phyloP scores from a whole-genome alignment of 306 rosid genomes.

The Sindora glabra region DNA sequence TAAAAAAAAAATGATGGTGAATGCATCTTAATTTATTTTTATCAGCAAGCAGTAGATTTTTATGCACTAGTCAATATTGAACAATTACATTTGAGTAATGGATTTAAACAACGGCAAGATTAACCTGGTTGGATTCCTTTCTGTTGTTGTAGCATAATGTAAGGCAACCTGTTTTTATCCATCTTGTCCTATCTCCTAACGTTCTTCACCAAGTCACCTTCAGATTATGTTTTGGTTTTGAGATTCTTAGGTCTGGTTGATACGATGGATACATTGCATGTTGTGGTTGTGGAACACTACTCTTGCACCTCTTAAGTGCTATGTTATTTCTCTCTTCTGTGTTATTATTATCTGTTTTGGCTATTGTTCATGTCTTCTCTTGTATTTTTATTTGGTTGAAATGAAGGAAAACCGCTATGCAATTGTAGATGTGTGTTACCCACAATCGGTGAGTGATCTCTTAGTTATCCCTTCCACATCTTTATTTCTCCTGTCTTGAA shows the following conservation, averaged over 20 bases:
- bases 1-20: too few species aligned
- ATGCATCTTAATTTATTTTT: too few species aligned
- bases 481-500: background rate
- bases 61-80: too few species aligned
- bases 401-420: constrained; percentile 95
- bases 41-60: too few species aligned
- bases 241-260: background rate
- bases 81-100: too few species aligned
- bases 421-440: constrained; percentile 86
- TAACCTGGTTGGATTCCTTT: too few species aligned
- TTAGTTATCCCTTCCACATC: background rate
- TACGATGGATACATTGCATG: background rate
- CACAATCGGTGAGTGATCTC: constrained; percentile 67
- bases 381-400: constrained; percentile 22
- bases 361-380: constrained; percentile 11
- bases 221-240: background rate
- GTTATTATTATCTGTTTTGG: constrained; percentile 3
- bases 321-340: background rate
- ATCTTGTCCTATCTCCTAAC: too few species aligned
- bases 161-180: too few species aligned
- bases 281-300: background rate
- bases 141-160: too few species aligned
- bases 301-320: background rate
- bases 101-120: too few species aligned
- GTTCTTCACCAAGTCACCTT: too few species aligned